Evolutionary conservation across 2,329 filamentous ascomycete species (phyloP), one percentile per base, ranked within the genome.

Genomic region (Neonectria ditissima): DNA sequence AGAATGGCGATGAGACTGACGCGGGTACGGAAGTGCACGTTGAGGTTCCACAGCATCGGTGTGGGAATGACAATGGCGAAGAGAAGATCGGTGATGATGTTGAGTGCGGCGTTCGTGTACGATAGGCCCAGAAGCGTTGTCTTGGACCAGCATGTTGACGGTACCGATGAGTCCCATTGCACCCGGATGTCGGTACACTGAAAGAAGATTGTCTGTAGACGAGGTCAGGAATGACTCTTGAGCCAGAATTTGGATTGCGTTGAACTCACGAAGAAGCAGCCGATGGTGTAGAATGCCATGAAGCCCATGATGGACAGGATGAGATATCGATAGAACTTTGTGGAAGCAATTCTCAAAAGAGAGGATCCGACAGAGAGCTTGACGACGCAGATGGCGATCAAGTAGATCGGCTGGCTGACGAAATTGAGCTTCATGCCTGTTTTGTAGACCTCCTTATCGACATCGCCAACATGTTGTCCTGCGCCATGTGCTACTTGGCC

Each of bases 101-200:
- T 80, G 20, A 80, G 61, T 9, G 71, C 65, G 6, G 74, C 71
- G 65, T 83, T 82, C 20, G 79, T 78, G 62, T 83, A 84, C 11
- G 79, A 79, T 2, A 86, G 72, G 1, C 69, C 75, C 30, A 81
- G 75, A 5, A 85, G 72, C 0, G 79, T 82, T 1, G 53, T 50
- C 6, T 71, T 62, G 1, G 74, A 60, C 79, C 82, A 86, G 65
- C 84, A 86, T 1, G 74, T 78, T 0, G 77, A 73, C 10, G 77
- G 69, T 2, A 81, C 74, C 0, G 68, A 71, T 0, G 41, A 47
- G 64, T 86, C 81, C 83, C 83, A 86, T 28, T 80, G 76, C 0
- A 80, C 64, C 6, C 78, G 76, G 1, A 86, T 72, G 44, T 85
- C 77, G 6, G 77, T 79, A 52, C 84, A 86, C 62, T 86, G 83